Base-by-base conservation (phyloP, 2,329 filamentous ascomycete species). In the Didymella lethalis region DNA sequence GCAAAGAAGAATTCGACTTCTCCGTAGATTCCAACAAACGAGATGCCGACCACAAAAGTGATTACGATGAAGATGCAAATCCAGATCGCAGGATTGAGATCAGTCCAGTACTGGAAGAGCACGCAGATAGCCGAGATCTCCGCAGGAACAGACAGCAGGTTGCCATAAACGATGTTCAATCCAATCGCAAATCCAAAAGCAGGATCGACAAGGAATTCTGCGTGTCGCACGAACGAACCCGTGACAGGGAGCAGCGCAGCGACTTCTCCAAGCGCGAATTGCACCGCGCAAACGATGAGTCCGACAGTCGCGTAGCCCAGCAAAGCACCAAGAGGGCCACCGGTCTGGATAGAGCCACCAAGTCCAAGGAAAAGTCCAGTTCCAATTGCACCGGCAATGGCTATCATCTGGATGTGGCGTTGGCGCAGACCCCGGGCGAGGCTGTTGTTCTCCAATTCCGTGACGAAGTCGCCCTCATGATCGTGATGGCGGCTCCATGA, bases 101-200 rank as follows among this genome's bases (percentile, higher is more conserved):
- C 64, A 2, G 67, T 68, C 70, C 70, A 74, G 47, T 59, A 74
- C 41, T 68, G 60, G 40, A 73, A 66, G 7, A 73, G 48, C 1
- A 71, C 66, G 26, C 66, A 68, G 14, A 69, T 70, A 10, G 70
- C 70, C n/a, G 63, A 65, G 23, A 72, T 69, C 48, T 73, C 68
- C 7, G 69, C 67, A 10, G 76, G 76, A 12, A 77, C 64, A 43
- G 61, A 70, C 75, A 88, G 76, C 73, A 88, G 50, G 83, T 85
- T 52, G 77, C 81, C 34, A 72, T 87, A 62, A 85, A 88, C 75
- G 83, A 87, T 74, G 80, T 87, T 81, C 84, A 88, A 83, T 1
- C 70, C 68, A 31, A 69, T 63, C 2, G 68, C 68, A 18, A 69
- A 69, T 7, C 80, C 79, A 40, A 82, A 67, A 0, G 81, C 82